A percentile compares a stretch with the other conserved stretches of the same genome.
These are phyloP conservation scores for Globisporangium yorkense DNA, from an alignment of 352 stramenopile species.

Conservation along the genomic window DNA sequence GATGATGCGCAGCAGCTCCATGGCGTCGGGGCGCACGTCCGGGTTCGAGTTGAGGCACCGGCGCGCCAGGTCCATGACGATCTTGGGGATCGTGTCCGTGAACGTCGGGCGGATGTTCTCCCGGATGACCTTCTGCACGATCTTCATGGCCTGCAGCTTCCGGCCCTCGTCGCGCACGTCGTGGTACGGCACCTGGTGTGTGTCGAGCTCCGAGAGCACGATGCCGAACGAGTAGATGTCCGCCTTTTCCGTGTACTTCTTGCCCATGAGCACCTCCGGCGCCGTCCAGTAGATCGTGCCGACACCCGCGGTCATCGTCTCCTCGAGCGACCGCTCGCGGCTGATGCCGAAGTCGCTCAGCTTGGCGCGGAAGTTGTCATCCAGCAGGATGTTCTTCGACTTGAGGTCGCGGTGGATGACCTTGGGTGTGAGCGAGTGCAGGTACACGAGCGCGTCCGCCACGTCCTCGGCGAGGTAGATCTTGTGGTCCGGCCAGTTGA, in stretches of 20 bases:
- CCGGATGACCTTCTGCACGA: conserved; percentile 78
- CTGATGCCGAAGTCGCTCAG: conserved; percentile 78
- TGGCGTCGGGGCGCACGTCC: conserved; percentile 54
- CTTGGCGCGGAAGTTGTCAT: conserved; percentile 56
- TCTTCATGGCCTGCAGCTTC: conserved; percentile 80
- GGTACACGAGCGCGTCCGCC: conserved; percentile 60
- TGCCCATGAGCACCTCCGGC: conserved; percentile 73
- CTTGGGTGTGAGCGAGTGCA: conserved; percentile 65
- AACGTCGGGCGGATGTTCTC: conserved; percentile 67
- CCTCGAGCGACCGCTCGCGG: conserved; percentile 62
- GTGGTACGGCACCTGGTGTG: conserved; percentile 71
- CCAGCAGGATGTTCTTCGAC: conserved; percentile 73
- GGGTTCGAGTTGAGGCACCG: conserved; percentile 69
- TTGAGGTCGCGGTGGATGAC: conserved; percentile 82
- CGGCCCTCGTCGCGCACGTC: conserved; percentile 69
- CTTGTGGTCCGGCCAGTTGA: conserved; percentile 74
- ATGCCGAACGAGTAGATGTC: conserved; percentile 85
- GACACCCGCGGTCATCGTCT: conserved; percentile 80
- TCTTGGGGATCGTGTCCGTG: conserved; percentile 33
- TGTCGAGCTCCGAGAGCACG: conserved; percentile 78
- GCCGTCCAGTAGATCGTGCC: conserved; percentile 85
- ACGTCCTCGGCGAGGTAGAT: conserved; percentile 71
- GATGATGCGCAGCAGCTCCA: conserved; percentile 65
- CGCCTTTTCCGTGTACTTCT: conserved; percentile 81
- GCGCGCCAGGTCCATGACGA: conserved; percentile 51